Evolutionary conservation across 495 filamentous ascomycete species (phyloP).

Genomic region (Xylaria sp.): DNA sequence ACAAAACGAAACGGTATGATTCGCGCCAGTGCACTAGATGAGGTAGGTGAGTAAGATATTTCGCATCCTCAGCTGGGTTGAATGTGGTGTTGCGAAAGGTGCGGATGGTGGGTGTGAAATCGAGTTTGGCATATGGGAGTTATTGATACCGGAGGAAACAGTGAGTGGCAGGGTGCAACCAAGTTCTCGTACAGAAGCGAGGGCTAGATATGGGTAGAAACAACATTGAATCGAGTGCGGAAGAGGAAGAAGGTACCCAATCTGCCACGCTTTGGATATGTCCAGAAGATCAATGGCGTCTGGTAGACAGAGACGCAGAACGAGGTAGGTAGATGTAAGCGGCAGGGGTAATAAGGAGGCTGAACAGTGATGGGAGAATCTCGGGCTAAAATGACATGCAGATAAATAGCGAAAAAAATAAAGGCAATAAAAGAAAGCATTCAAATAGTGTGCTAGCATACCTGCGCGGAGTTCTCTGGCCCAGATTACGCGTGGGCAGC

Average conservation of each 20-base stretch:
- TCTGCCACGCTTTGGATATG: neutral
- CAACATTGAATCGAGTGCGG: neutral
- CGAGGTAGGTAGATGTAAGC: neutral
- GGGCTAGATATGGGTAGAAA: neutral
- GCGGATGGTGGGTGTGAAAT: neutral
- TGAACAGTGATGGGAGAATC: neutral
- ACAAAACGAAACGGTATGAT: neutral
- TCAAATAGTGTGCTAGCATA: neutral
- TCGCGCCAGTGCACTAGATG: neutral
- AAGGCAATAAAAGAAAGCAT: neutral
- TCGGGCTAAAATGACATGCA: neutral
- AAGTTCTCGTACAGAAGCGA: neutral
- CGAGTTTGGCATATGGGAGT: neutral
- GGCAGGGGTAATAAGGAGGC: neutral
- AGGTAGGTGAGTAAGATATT: neutral
- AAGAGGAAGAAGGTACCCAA: neutral
- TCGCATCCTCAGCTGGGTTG: neutral
- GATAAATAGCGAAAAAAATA: neutral
- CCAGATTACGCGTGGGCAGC: neutral
- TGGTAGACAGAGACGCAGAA: neutral
- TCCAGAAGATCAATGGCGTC: neutral
- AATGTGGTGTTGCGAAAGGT: neutral
- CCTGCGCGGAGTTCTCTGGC: neutral
- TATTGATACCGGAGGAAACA: neutral
- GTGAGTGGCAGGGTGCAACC: neutral